Percentiles rank a stretch among this genome's conserved stretches.
These are phyloP conservation scores for Monascus purpureus DNA, from an alignment of 495 filamentous ascomycete species.

Conservation along the genomic window DNA sequence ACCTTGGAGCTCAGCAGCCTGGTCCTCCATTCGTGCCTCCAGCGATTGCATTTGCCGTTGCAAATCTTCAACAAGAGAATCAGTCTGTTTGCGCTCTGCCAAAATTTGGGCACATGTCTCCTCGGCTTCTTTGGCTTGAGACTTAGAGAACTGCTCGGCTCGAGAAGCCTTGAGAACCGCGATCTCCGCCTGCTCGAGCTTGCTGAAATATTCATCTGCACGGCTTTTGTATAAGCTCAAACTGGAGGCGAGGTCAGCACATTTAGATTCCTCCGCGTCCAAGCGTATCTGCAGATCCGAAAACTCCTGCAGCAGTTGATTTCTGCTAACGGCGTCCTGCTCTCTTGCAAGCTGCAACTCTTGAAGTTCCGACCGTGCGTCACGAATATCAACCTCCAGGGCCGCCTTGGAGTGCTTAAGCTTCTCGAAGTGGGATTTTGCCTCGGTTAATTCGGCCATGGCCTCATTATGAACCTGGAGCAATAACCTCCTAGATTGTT, in stretches of 20 bases:
- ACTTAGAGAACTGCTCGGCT: constrained; percentile 86
- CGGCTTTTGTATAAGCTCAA: constrained; percentile 83
- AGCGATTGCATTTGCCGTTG: constrained; percentile 78
- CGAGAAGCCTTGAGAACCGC: constrained; percentile 82
- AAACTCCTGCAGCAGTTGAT: constrained; percentile 82
- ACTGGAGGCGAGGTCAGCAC: constrained; percentile 70
- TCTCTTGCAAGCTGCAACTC: constrained; percentile 65
- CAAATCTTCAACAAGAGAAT: constrained; percentile 75
- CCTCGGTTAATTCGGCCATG: constrained; percentile 68
- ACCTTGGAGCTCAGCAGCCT: constrained; percentile 75
- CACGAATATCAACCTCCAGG: constrained; percentile 81
- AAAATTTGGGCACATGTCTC: constrained; percentile 82
- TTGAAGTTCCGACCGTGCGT: constrained; percentile 68
- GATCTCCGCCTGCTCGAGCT: constrained; percentile 94
- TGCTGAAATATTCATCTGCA: constrained; percentile 93
- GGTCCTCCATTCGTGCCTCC: constrained; percentile 84
- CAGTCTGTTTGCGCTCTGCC: constrained; percentile 84
- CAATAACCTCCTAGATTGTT: constrained; percentile 70
- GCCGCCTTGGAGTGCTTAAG: constrained; percentile 63
- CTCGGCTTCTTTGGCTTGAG: constrained; percentile 78
- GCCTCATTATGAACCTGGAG: constrained; percentile 76
- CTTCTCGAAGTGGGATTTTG: constrained; percentile 75
- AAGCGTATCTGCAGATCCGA: constrained; percentile 88
- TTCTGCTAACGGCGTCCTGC: constrained; percentile 69
- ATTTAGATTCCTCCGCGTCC: constrained; percentile 75